Base-by-base conservation (phyloP, 139 green algal genomes). In the Haematococcus lacustris region DNA sequence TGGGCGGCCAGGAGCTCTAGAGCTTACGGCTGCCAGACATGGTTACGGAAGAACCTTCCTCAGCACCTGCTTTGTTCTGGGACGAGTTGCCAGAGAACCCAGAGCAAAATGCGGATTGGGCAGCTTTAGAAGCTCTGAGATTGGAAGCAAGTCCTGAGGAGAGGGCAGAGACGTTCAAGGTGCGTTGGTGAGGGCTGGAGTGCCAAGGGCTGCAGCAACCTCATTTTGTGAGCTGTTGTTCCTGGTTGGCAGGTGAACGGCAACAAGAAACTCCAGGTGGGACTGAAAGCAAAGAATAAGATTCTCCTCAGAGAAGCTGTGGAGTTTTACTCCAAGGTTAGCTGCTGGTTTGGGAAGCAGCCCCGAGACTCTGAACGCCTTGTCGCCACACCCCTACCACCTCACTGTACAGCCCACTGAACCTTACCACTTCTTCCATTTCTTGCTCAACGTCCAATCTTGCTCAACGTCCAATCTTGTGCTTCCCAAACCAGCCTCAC, bases 131-230 rank as follows among this genome's bases (percentile, higher is more conserved):
- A 33, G 84, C 88, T 0, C 68, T 96, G 33, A 77, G 84, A 30
- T 87, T 85, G 1, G 91, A 96, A 68, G 79, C 71, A 2, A 92
- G 81, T 2, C 87, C 86, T 1, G 87, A 90, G 38, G 90, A 95
- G 77, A 61, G 79, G 9, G 87, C 86, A 6, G 79, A 89, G 13
- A 89, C 82, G 26, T 89, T 83, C 66, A 96, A 94, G 84, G 90
- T 88, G 53, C 2, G 70, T 9, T 3, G 3, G 28, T 71, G 7
- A 51, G 63, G 66, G 39, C 38, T 61, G 38, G 32, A 37, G 57
- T 37, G 57, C 32, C 21, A 33, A 13, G 23, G 5, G 57, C 5
- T 33, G 21, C 39, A 71, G 38, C 39, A 69, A 26, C 43, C 6
- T 61, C n/a, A 39, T 71, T 30, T 33, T 37, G 57, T 13, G 57